Base-by-base conservation (phyloP, 2,329 filamentous ascomycete genomes). In the Penicillium capsulatum region DNA sequence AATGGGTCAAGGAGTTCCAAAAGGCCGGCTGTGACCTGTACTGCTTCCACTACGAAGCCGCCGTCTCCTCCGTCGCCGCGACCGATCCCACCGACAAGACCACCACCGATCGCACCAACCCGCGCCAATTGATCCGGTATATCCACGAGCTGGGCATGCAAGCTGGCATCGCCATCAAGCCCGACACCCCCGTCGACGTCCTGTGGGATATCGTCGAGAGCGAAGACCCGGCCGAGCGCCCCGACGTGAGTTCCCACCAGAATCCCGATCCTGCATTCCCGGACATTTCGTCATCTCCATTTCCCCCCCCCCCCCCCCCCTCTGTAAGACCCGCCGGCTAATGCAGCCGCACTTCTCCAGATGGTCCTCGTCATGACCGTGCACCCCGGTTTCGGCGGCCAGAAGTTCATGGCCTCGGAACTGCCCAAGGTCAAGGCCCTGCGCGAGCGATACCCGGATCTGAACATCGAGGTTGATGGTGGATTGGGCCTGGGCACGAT, bases 301-400 rank as follows among this genome's bases (percentile, higher is more conserved):
- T n/a, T n/a, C n/a, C n/a, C n/a, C n/a, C n/a, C n/a, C n/a, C n/a
- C n/a, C n/a, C n/a, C n/a, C n/a, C n/a, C n/a, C n/a, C n/a, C n/a
- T n/a, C n/a, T n/a, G n/a, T n/a, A n/a, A n/a, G n/a, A n/a, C n/a
- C n/a, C n/a, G n/a, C n/a, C n/a, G n/a, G 14, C 35, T 38, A 38
- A 32, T 7, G 20, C 17, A 16, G 3, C 14, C 4, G 4, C 11
- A 14, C 22, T n/a, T 28, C 26, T 11, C 4, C 26, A 96, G 91
- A 98, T 98, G 92, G 89, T 95, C 26, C 81, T 98, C 13, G 79
- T 98, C 45, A 98, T 98, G 92, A 98, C 92, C 1, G 92, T 98
- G 30, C 80, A 98, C 69, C 92, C 92, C 31, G 92, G 92, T 31
- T 98, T 98, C 61, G 92, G 92, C 48, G 92, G 92, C 5, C 92